Percentiles rank a stretch among this genome's conserved stretches.
These are phyloP conservation scores for Neovahlkampfia damariscottae DNA, from an alignment of 78 protist genomes.

Conservation along the genomic window DNA sequence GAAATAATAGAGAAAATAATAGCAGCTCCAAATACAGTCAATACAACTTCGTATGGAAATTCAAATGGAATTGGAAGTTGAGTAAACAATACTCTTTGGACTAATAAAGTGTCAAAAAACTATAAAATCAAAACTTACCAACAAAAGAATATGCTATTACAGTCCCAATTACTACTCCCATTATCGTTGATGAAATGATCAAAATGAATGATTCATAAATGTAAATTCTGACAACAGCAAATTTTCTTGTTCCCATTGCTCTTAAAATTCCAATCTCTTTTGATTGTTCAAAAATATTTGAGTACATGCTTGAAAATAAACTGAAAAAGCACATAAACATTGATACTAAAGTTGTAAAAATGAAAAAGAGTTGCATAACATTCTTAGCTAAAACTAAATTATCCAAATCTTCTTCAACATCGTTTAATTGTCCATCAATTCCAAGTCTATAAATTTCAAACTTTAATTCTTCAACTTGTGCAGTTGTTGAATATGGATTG, in stretches of 20 bases:
- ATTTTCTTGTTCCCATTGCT: background rate
- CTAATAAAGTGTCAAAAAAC: too few species aligned
- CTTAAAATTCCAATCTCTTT: constrained; percentile 80
- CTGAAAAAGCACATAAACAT: constrained; percentile 66
- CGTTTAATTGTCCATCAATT: too few species aligned
- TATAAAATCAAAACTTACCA: too few species aligned
- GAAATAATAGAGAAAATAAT: background rate
- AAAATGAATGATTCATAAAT: constrained; percentile 74
- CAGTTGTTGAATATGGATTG: background rate
- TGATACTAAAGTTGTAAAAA: constrained; percentile 55
- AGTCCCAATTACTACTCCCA: constrained; percentile 56
- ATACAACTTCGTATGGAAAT: background rate
- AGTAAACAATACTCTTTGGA: background rate
- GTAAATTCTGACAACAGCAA: constrained; percentile 37
- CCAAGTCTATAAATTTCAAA: background rate
- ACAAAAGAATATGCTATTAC: constrained; percentile 20
- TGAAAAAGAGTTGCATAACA: constrained; percentile 49
- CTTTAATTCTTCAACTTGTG: background rate
- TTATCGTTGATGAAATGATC: constrained; percentile 56
- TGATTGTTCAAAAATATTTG: constrained; percentile 66
- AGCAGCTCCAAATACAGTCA: background rate
- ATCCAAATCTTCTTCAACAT: too few species aligned
- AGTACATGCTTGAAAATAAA: constrained; percentile 51
- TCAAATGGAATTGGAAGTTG: constrained; percentile 5
- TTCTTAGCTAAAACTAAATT: too few species aligned